Evolutionary conservation across 129 eudicot species (phyloP).

Genomic region (Lactuca sativa): DNA sequence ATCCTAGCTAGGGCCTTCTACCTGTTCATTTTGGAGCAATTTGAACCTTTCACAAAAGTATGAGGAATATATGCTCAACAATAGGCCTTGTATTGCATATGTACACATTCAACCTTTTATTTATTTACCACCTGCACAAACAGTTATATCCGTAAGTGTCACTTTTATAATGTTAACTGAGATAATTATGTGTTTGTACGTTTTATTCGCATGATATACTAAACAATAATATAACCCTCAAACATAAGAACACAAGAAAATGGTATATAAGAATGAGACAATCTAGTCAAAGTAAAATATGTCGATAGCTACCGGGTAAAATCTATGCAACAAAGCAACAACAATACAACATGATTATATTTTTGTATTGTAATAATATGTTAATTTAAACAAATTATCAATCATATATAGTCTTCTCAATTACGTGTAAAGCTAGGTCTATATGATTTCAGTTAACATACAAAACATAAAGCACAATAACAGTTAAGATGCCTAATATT

Average conservation of each 20-base stretch:
- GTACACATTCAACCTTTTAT: conserved; percentile 15
- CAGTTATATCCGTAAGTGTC: background rate
- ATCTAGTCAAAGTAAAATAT: too few species aligned
- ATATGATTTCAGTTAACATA: too few species aligned
- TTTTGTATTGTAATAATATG: background rate
- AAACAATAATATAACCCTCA: background rate
- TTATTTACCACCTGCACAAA: conserved; percentile 37
- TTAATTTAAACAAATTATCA: too few species aligned
- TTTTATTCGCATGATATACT: background rate
- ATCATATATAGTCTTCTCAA: background rate
- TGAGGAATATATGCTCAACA: conserved; percentile 22
- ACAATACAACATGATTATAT: too few species aligned
- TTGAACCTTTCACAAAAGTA: conserved; percentile 20
- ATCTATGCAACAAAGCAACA: too few species aligned
- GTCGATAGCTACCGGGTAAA: too few species aligned
- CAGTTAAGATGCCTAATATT: background rate
- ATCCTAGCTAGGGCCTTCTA: conserved; percentile 29
- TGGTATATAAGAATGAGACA: background rate
- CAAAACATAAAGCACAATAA: background rate
- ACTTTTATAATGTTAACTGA: background rate
- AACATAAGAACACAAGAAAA: background rate
- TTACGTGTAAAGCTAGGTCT: too few species aligned
- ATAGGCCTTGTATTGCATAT: conserved; percentile 12
- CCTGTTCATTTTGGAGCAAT: conserved; percentile 23
- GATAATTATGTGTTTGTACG: background rate